Evolutionary conservation across 768 basidiomycete species (phyloP).

Genomic region (Rhizopogon rudus): DNA sequence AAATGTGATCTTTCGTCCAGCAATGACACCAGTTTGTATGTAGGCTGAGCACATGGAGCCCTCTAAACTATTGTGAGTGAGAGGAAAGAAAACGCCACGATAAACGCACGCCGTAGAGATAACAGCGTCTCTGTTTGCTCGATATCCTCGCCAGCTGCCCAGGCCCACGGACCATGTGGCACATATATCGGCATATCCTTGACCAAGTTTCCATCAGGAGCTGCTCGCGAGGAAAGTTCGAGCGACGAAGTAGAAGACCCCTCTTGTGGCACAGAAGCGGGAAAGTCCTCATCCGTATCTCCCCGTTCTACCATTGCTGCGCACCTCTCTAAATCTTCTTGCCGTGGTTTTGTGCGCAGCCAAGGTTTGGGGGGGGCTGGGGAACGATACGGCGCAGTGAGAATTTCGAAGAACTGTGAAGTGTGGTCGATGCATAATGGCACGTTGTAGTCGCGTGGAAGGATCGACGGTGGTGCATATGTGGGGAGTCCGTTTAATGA

Average conservation of each 20-base stretch:
- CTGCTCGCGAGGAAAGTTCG: not conserved
- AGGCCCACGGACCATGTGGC: constrained; percentile 29
- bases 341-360: constrained; percentile 11
- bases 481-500: constrained; percentile 4
- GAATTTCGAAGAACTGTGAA: constrained; percentile 25
- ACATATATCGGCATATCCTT: constrained; percentile 16
- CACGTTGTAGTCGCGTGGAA: constrained; percentile 3
- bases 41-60: constrained; percentile 33
- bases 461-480: constrained; percentile 8
- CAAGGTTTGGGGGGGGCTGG: not conserved
- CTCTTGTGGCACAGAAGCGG: not conserved
- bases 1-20: constrained; percentile 23
- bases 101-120: constrained; percentile 19
- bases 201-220: constrained; percentile 8
- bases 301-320: constrained; percentile 23
- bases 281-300: constrained; percentile 2
- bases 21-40: constrained; percentile 29
- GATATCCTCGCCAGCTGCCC: constrained; percentile 23
- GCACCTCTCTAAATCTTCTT: constrained; percentile 19
- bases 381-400: constrained; percentile 21
- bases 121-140: constrained; percentile 23
- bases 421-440: constrained; percentile 17
- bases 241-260: not conserved
- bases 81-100: not conserved
- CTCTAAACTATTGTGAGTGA: constrained; percentile 17